Conservation (phyloP, 1,139 yeast genomes). For the Taphrina populina region DNA sequence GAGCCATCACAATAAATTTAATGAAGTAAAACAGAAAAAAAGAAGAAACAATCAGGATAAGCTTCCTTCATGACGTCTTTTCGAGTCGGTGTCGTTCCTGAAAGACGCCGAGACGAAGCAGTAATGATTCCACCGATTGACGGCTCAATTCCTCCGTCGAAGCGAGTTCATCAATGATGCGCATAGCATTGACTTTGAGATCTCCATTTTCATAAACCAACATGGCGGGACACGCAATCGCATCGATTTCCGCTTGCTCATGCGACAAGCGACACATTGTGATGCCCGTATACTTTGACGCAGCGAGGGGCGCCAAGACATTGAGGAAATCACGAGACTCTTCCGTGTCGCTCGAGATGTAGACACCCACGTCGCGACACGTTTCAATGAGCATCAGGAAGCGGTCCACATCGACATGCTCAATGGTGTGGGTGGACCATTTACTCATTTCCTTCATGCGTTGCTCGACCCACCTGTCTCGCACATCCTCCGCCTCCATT, state of each 20-base stretch:
- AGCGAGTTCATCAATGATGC: constrained; percentile 35
- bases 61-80: no score
- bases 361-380: constrained; percentile 13
- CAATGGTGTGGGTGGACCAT: constrained; percentile 8
- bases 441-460: constrained; percentile 33
- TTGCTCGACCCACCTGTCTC: constrained; percentile 34
- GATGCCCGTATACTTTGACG: constrained; percentile 16
- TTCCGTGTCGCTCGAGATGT: neutral
- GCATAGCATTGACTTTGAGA: constrained; percentile 32
- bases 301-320: constrained; percentile 2
- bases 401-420: constrained; percentile 22
- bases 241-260: constrained; percentile 35
- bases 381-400: constrained; percentile 14
- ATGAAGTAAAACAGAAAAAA: no score
- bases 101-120: constrained; percentile 27
- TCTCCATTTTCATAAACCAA: constrained; percentile 35
- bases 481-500: constrained; percentile 23
- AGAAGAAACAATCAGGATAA: no score
- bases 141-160: constrained; percentile 4
- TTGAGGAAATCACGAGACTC: neutral
- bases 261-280: constrained; percentile 17
- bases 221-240: constrained; percentile 35
- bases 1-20: no score
- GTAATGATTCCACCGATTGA: constrained; percentile 26
- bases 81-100: constrained; percentile 3